phyloP scores from a whole-genome alignment of 768 basidiomycete species.

The Ramaria sp. region DNA sequence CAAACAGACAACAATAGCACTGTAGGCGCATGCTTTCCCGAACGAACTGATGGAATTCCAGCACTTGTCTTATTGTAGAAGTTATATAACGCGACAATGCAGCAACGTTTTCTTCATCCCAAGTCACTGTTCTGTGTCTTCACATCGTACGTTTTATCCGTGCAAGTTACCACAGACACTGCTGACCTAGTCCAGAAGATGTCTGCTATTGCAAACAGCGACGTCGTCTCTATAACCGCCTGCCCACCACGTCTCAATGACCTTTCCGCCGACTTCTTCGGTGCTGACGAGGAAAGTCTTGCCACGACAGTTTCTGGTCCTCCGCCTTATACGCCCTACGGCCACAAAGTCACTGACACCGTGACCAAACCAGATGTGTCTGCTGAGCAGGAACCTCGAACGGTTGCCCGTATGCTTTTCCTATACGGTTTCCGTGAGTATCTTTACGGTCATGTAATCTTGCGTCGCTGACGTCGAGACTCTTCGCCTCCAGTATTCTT shows the following conservation, averaged over 20 bases:
- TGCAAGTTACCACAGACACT: too few species aligned
- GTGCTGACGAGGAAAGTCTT: background rate
- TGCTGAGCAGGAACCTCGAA: constrained; percentile 30
- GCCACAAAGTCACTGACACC: background rate
- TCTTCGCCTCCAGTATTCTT: constrained; percentile 39
- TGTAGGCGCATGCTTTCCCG: too few species aligned
- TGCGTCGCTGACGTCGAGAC: background rate
- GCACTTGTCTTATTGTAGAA: too few species aligned
- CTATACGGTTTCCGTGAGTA: constrained; percentile 51
- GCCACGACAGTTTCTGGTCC: background rate
- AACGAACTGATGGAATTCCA: too few species aligned
- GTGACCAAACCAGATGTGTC: background rate
- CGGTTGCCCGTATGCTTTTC: constrained; percentile 50
- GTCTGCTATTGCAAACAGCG: background rate
- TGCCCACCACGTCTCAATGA: background rate
- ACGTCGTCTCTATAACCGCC: background rate
- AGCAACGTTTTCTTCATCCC: too few species aligned
- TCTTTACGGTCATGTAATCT: background rate
- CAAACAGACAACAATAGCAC: too few species aligned
- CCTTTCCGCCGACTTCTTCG: constrained; percentile 3
- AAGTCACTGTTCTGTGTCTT: too few species aligned
- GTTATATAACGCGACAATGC: too few species aligned
- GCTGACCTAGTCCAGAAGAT: background rate
- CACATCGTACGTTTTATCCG: too few species aligned
- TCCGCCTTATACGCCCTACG: constrained; percentile 8